Conservation (phyloP, 2,329 filamentous ascomycete species). For the Diaporthe sp. region DNA sequence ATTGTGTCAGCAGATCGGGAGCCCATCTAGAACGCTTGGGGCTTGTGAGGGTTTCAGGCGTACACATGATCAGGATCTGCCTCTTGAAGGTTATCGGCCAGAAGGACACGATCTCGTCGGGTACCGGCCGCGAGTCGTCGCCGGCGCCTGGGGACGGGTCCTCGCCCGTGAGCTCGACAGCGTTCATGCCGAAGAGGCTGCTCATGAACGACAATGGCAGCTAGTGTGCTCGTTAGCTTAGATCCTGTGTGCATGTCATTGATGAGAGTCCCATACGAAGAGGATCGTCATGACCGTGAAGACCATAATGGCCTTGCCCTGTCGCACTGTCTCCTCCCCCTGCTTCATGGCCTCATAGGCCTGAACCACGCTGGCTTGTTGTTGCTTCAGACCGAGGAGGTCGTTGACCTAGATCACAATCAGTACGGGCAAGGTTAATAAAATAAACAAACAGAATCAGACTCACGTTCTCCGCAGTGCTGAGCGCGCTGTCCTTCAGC, state of each 20-base stretch:
- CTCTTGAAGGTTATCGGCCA: constrained; percentile 36
- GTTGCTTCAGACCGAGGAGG: constrained; percentile 57
- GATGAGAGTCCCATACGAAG: constrained; percentile 42
- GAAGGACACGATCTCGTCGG: constrained; percentile 34
- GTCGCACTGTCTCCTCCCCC: constrained; percentile 18
- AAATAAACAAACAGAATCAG: no score
- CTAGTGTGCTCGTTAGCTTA: constrained; percentile 37
- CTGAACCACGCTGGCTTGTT: constrained; percentile 51
- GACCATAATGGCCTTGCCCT: constrained; percentile 33
- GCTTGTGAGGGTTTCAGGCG: background rate
- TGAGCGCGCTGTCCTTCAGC: constrained; percentile 47
- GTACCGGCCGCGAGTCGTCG: constrained; percentile 1
- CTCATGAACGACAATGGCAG: constrained; percentile 54
- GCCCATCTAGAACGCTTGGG: no score
- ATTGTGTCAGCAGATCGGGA: no score
- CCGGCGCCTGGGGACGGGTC: constrained; percentile 6
- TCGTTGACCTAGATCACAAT: constrained; percentile 49
- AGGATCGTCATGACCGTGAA: constrained; percentile 38
- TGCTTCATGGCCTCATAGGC: constrained; percentile 25
- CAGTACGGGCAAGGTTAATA: background rate
- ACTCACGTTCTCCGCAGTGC: constrained; percentile 50
- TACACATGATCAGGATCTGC: constrained; percentile 36
- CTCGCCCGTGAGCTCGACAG: constrained; percentile 41
- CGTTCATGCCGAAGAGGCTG: constrained; percentile 55
- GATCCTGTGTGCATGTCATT: background rate